These are phyloP conservation scores for Sugiyamaella floridensis DNA, from an alignment of 805 yeast species.

Conservation along the genomic window DNA sequence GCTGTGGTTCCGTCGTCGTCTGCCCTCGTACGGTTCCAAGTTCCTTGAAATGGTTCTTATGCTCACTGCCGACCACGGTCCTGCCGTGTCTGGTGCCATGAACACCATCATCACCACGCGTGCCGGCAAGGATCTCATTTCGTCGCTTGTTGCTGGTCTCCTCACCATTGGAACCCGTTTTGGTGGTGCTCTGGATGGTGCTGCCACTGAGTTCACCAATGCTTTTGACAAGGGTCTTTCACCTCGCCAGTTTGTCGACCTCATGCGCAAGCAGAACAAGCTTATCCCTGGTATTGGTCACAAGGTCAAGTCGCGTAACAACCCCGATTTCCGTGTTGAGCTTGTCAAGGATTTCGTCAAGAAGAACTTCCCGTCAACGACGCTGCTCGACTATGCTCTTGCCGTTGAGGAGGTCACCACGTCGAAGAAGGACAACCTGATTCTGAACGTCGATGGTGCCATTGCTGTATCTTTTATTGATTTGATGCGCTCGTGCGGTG, in stretches of 20 bases:
- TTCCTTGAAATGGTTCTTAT: slow-evolving; percentile 43
- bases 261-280: slow-evolving; percentile 43
- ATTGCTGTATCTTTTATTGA: slow-evolving; percentile 41
- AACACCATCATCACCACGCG: slow-evolving; percentile 42
- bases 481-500: slow-evolving; percentile 38
- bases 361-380: slow-evolving; percentile 39
- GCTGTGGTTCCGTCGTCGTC: slow-evolving; percentile 40
- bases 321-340: slow-evolving; percentile 44
- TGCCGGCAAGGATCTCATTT: slow-evolving; percentile 42
- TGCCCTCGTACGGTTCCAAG: slow-evolving; percentile 39
- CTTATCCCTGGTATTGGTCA: slow-evolving; percentile 43
- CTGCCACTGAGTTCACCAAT: slow-evolving; percentile 39
- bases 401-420: slow-evolving; percentile 45
- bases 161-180: slow-evolving; percentile 41
- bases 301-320: slow-evolving; percentile 41
- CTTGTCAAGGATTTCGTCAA: slow-evolving; percentile 40
- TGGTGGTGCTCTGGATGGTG: slow-evolving; percentile 44
- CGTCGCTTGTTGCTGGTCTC: slow-evolving; percentile 40
- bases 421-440: slow-evolving; percentile 42
- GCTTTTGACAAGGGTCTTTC: slow-evolving; percentile 40
- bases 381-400: slow-evolving; percentile 38
- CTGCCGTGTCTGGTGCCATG: slow-evolving; percentile 44
- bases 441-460: slow-evolving; percentile 41
- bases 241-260: slow-evolving; percentile 41
- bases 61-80: slow-evolving; percentile 45